Percentiles rank a stretch among this genome's conserved stretches.
Evolutionary conservation across 73 alveolate genomes (phyloP).

Genomic region (Blepharisma stoltei): DNA sequence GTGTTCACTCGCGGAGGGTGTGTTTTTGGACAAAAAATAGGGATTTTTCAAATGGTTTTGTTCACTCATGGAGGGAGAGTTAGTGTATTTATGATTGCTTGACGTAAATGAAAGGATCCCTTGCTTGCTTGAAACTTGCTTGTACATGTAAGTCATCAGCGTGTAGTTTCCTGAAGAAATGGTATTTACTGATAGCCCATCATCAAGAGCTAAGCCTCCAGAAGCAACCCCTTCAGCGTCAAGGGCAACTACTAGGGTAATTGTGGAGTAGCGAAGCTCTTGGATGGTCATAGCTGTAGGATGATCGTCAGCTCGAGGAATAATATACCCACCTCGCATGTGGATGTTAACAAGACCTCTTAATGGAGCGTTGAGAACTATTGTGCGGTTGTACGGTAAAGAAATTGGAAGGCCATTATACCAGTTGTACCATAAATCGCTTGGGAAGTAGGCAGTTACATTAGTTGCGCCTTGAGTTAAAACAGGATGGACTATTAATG

Average conservation of each 20-base stretch:
- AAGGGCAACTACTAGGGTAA: background rate
- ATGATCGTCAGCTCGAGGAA: background rate
- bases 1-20: too few species aligned
- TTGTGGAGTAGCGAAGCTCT: background rate
- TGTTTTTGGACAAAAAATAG: too few species aligned
- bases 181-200: conserved; percentile 3
- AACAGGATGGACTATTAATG: conserved; percentile 33
- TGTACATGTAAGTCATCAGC: background rate
- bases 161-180: background rate
- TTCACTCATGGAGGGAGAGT: too few species aligned
- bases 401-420: background rate
- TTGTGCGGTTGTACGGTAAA: background rate
- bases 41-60: too few species aligned
- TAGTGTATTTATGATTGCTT: too few species aligned
- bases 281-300: background rate
- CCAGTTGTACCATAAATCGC: background rate
- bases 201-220: conserved; percentile 15
- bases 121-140: background rate
- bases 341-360: background rate
- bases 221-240: background rate
- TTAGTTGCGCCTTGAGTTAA: conserved; percentile 7
- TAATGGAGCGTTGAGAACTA: background rate
- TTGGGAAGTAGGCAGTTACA: conserved; percentile 1
- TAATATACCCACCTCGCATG: conserved; percentile 17
- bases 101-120: too few species aligned